Evolutionary conservation across 2,329 filamentous ascomycete species (phyloP).

Genomic region (Fusarium bactridioides): DNA sequence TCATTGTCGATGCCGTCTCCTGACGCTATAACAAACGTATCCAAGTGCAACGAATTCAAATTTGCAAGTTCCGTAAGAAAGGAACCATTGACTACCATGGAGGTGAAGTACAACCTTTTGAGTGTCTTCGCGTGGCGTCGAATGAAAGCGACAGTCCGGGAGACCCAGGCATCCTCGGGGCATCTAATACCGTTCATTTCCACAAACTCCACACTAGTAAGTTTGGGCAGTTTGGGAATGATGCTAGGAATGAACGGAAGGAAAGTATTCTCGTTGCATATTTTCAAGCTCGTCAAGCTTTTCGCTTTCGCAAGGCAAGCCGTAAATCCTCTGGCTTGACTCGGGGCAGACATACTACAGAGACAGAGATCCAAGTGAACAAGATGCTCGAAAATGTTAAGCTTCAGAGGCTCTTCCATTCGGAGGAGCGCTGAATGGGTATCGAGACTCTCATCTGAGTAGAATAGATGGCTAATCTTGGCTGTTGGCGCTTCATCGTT

Average conservation of each 20-base stretch:
- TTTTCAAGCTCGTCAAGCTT: not conserved
- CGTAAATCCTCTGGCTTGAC: not conserved
- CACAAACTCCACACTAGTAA: not conserved
- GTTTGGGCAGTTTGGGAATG: not conserved
- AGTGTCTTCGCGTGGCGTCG: not conserved
- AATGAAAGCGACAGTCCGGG: not conserved
- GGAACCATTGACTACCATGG: not conserved
- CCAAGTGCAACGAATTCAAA: not conserved
- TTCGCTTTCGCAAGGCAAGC: not conserved
- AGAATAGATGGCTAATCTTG: not conserved
- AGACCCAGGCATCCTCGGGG: not conserved
- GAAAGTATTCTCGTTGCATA: not conserved
- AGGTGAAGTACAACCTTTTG: not conserved
- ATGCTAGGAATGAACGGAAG: accelerated
- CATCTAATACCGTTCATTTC: not conserved
- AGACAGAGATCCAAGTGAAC: conserved; percentile 8
- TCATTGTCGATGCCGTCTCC: not conserved
- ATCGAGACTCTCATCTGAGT: not conserved
- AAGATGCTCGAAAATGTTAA: not conserved
- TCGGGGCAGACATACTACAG: not conserved
- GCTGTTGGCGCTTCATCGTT: too few species aligned
- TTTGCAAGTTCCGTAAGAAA: not conserved
- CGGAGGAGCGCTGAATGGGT: not conserved
- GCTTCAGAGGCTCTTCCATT: not conserved
- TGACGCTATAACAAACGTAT: conserved; percentile 2